A percentile compares a stretch with the other conserved stretches of the same genome.
These are phyloP conservation scores for Pseudoturritis turrita DNA, from an alignment of 345 rosid genomes.

Conservation along the genomic window DNA sequence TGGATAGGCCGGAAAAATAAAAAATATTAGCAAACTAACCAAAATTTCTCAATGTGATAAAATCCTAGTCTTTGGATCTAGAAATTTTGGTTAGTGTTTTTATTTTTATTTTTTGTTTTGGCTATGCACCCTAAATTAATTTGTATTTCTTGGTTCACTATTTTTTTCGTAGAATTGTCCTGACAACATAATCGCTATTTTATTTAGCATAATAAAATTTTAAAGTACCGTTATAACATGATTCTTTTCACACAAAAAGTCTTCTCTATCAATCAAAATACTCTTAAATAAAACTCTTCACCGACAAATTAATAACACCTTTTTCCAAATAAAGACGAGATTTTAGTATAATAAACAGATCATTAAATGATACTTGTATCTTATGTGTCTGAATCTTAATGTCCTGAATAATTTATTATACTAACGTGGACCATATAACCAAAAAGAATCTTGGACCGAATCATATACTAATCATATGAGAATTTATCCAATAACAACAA, in stretches of 20 bases:
- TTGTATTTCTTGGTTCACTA: no score
- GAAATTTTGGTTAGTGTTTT: no score
- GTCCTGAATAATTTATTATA: background rate
- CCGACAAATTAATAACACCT: background rate
- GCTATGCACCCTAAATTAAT: no score
- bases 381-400: conserved; percentile 12
- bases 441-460: conserved; percentile 19
- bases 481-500: conserved; percentile 1
- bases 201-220: no score
- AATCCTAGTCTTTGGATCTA: no score
- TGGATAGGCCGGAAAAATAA: no score
- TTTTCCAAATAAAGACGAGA: background rate
- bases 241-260: conserved; percentile 29
- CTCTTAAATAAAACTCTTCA: conserved; percentile 1
- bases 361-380: conserved; percentile 1
- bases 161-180: no score
- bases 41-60: no score
- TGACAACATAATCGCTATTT: no score
- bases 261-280: background rate
- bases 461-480: conserved; percentile 24
- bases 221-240: conserved; percentile 10
- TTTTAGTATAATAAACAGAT: background rate
- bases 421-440: conserved; percentile 13
- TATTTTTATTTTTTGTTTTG: no score
- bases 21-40: no score